Conservation (phyloP, 2,329 filamentous ascomycete genomes). For the Ustulina deusta region DNA sequence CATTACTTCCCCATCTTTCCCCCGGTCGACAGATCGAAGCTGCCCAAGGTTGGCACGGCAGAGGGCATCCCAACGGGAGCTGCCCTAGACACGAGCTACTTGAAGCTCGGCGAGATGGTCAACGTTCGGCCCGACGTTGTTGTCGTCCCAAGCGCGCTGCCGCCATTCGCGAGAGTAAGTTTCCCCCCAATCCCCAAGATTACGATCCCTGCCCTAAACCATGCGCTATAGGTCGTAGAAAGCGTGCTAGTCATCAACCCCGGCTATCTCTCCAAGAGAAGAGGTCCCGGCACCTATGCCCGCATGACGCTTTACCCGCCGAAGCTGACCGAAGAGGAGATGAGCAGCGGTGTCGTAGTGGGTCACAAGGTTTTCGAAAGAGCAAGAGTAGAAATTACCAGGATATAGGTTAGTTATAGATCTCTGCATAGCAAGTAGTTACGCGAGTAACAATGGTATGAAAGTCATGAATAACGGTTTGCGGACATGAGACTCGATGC, state of each 20-base stretch:
- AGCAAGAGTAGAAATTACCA: slow-evolving; percentile 86
- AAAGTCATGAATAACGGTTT: slow-evolving; percentile 4
- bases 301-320: slow-evolving; percentile 80
- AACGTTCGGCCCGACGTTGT: slow-evolving; percentile 87
- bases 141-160: slow-evolving; percentile 83
- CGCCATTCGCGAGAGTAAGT: slow-evolving; percentile 87
- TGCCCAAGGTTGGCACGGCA: slow-evolving; percentile 73
- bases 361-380: slow-evolving; percentile 84
- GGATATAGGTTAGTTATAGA: slow-evolving; percentile 65
- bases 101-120: slow-evolving; percentile 92
- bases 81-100: slow-evolving; percentile 83
- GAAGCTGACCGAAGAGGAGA: slow-evolving; percentile 68
- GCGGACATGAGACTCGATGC: not conserved
- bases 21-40: slow-evolving; percentile 74
- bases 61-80: slow-evolving; percentile 76
- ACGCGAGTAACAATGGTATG: slow-evolving; percentile 1
- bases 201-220: slow-evolving; percentile 30
- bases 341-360: slow-evolving; percentile 67
- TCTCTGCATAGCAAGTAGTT: not conserved
- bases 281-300: slow-evolving; percentile 86
- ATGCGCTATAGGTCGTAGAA: slow-evolving; percentile 79
- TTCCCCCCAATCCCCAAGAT: not conserved
- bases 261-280: slow-evolving; percentile 85
- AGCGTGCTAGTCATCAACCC: slow-evolving; percentile 92
- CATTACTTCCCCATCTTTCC: slow-evolving; percentile 94